phyloP scores from a whole-genome alignment of 2,329 filamentous ascomycete species.

The Epichloe elymi region DNA sequence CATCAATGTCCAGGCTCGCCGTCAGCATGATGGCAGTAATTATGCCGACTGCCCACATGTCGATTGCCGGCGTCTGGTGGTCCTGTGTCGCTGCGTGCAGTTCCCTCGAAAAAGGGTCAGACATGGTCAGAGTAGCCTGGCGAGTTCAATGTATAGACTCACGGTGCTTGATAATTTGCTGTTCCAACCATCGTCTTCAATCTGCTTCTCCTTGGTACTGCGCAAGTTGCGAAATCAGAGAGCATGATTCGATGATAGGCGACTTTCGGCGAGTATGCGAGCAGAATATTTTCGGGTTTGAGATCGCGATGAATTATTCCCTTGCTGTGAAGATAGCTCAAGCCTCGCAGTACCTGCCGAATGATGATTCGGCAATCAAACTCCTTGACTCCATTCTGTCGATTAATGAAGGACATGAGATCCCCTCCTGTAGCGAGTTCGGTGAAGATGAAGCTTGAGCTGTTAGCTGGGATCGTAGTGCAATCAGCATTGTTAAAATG shows the following conservation, averaged over 20 bases:
- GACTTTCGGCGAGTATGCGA: constrained; percentile 30
- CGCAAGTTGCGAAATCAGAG: constrained; percentile 39
- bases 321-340: constrained; percentile 35
- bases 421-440: constrained; percentile 44
- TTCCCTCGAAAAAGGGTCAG: constrained; percentile 23
- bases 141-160: constrained; percentile 12
- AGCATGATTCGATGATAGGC: constrained; percentile 33
- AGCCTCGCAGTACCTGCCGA: constrained; percentile 31
- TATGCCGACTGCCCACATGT: constrained; percentile 41
- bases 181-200: constrained; percentile 35
- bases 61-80: constrained; percentile 25
- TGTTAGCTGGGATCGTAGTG: constrained; percentile 1
- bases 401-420: constrained; percentile 33
- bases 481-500: background rate
- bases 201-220: constrained; percentile 26
- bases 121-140: background rate
- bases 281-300: constrained; percentile 41
- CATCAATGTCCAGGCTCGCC: constrained; percentile 9
- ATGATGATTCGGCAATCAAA: constrained; percentile 31
- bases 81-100: constrained; percentile 11
- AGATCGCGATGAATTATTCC: constrained; percentile 39
- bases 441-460: constrained; percentile 38
- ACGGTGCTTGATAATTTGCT: constrained; percentile 36
- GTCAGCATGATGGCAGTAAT: constrained; percentile 25
- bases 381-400: constrained; percentile 20